These are phyloP conservation scores for Sugiyamaella neomexicana DNA, from an alignment of 1,139 yeast species.

Conservation along the genomic window DNA sequence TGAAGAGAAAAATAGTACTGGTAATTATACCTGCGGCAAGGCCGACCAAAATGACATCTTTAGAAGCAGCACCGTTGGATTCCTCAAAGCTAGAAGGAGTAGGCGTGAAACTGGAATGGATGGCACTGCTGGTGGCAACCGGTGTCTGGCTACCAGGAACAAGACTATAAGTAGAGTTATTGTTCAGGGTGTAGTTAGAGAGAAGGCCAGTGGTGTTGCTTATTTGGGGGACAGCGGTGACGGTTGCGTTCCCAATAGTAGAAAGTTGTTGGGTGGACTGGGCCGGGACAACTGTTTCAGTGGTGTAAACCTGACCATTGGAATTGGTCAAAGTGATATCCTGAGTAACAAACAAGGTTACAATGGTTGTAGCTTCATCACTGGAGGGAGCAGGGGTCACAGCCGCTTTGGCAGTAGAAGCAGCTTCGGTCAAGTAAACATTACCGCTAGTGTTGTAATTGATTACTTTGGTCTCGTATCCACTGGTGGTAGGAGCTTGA, in stretches of 20 bases:
- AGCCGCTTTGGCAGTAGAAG: constrained; percentile 4
- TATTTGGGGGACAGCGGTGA: background rate
- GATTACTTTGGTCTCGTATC: constrained; percentile 9
- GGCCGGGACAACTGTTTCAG: constrained; percentile 15
- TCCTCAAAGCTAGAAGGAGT: constrained; percentile 15
- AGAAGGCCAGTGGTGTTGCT: too few relatives aligned
- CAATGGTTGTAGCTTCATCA: constrained; percentile 7
- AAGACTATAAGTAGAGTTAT: constrained; percentile 9
- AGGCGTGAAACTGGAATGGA: constrained; percentile 4
- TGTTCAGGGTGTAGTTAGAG: constrained; percentile 3
- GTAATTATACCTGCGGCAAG: constrained; percentile 9
- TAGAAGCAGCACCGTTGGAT: constrained; percentile 22
- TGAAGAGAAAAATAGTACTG: constrained; percentile 10
- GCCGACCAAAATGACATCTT: constrained; percentile 7
- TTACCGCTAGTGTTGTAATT: constrained; percentile 2
- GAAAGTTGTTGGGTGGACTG: constrained; percentile 8
- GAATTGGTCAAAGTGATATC: constrained; percentile 13
- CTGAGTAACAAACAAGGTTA: constrained; percentile 14
- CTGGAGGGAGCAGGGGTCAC: constrained; percentile 8
- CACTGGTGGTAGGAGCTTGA: background rate
- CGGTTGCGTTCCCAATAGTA: constrained; percentile 1
- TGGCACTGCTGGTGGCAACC: constrained; percentile 7
- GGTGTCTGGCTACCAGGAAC: constrained; percentile 2
- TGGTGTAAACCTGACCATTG: constrained; percentile 11
- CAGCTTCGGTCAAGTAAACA: constrained; percentile 12